phyloP scores from a whole-genome alignment of 2,329 filamentous ascomycete genomes.

The Neophaeococcomyces mojaviensis region DNA sequence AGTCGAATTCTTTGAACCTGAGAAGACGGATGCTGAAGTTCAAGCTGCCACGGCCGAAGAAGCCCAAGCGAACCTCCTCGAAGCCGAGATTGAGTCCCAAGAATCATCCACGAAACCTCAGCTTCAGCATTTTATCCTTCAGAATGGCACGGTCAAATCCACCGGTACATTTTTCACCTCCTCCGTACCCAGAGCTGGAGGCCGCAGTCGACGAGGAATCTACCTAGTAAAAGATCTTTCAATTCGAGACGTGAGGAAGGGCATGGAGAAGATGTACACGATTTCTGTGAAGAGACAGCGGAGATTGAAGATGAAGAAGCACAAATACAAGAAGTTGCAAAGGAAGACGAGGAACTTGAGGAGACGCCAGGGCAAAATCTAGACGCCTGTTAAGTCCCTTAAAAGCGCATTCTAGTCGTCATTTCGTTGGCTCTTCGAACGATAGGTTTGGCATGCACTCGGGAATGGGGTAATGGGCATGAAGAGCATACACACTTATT shows the following conservation, averaged over 20 bases:
- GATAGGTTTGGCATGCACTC: too few species aligned
- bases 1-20: conserved; percentile 34
- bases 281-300: conserved; percentile 89
- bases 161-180: conserved; percentile 30
- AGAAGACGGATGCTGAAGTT: conserved; percentile 25
- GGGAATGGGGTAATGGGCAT: not conserved
- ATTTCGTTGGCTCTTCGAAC: too few species aligned
- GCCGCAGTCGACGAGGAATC: conserved; percentile 51
- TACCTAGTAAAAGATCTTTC: conserved; percentile 24
- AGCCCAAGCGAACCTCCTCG: conserved; percentile 24
- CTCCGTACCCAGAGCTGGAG: conserved; percentile 33
- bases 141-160: conserved; percentile 40
- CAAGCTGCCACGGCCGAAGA: conserved; percentile 25
- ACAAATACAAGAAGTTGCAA: conserved; percentile 99
- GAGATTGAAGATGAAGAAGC: conserved; percentile 99
- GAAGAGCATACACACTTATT: too few species aligned
- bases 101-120: conserved; percentile 21
- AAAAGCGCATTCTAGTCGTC: too few species aligned
- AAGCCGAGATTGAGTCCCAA: conserved; percentile 19
- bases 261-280: conserved; percentile 53
- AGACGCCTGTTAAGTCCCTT: not conserved
- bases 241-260: conserved; percentile 3
- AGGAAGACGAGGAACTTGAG: conserved; percentile 80
- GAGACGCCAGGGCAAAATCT: conserved; percentile 65
- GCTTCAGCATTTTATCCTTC: conserved; percentile 47